Evolutionary conservation across 2,329 filamentous ascomycete species (phyloP), one percentile per base, ranked within the genome.

Genomic region (Colletotrichum caudatum): DNA sequence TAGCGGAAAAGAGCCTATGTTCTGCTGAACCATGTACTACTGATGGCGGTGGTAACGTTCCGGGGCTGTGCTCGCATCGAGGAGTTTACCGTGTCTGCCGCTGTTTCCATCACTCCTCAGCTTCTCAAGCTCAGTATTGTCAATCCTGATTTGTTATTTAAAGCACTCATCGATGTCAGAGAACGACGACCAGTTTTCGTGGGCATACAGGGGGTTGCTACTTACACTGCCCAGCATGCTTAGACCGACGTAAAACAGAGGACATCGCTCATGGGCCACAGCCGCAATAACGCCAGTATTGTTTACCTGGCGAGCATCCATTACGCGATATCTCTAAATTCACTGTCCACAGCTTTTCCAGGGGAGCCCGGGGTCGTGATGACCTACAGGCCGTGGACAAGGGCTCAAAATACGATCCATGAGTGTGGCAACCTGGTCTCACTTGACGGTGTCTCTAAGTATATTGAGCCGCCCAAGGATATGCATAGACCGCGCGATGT

Each of bases 281-380:
- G 80, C 37, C 80, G 82, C 11, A 93, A 92, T 53, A 84, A 85
- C 61, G 84, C 85, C 5, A 91, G 91, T 20, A 89, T 84, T 0
- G 90, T 93, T n/a, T 87, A 82, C 3, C 84, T 93, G 3, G 83
- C 82, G 26, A 91, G 89, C 0, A 81, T 86, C 0, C 85, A 92
- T 76, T 91, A 0, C 85, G 86, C 1, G 91, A 92, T 66, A 85
- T 86, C 18, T 91, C 91, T 0, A 79, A 86, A 35, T 91, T 91
- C 76, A 84, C 86, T 77, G 90, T 90, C 81, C 87, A 87, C 75
- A 88, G 85, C 76, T 26, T 66, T 8, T 90, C 83, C 82, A 82
- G 81, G 20, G 77, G 83, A 26, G 9, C 54, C 23, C 84, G 86
- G 2, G 82, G 84, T 8, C 84, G 84, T 18, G 80, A 86, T 76